Conservation (phyloP, 75 land plant genomes). For the Azolla pinnata region DNA sequence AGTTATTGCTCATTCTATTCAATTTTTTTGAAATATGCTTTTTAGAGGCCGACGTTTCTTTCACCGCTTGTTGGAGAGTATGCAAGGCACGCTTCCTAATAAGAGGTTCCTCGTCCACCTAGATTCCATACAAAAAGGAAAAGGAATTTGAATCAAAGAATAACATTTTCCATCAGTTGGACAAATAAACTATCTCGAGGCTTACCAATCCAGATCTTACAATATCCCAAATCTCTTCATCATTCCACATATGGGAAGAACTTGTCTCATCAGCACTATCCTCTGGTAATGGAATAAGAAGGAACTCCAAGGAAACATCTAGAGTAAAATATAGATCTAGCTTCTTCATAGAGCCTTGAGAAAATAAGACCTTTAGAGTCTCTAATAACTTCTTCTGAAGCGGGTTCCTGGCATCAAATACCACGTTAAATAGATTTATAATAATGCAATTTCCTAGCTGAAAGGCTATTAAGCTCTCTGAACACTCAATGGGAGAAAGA, state of each 20-base stretch:
- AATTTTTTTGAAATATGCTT: constrained; percentile 2
- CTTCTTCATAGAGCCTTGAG: constrained; percentile 45
- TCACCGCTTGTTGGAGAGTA: constrained; percentile 47
- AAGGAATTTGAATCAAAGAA: constrained; percentile 3
- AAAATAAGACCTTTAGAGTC: constrained; percentile 53
- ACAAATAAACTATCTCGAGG: neutral
- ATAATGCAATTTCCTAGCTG: neutral
- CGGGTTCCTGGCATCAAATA: constrained; percentile 22
- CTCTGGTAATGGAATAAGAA: constrained; percentile 14
- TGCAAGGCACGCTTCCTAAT: constrained; percentile 69
- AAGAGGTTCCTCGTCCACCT: constrained; percentile 71
- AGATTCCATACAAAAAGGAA: neutral
- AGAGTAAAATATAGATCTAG: constrained; percentile 57
- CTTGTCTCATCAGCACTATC: constrained; percentile 15
- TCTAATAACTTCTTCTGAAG: constrained; percentile 48
- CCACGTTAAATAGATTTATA: neutral
- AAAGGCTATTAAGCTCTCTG: constrained; percentile 5
- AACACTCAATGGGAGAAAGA: too few species aligned
- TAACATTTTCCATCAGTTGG: neutral
- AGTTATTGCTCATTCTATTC: neutral
- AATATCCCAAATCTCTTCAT: constrained; percentile 66
- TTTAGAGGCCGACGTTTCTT: constrained; percentile 2
- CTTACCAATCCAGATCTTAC: constrained; percentile 81
- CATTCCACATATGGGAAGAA: constrained; percentile 38
- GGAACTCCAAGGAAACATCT: constrained; percentile 39